Conservation (phyloP, 495 filamentous ascomycete species). For the Aspergillus diversus region DNA sequence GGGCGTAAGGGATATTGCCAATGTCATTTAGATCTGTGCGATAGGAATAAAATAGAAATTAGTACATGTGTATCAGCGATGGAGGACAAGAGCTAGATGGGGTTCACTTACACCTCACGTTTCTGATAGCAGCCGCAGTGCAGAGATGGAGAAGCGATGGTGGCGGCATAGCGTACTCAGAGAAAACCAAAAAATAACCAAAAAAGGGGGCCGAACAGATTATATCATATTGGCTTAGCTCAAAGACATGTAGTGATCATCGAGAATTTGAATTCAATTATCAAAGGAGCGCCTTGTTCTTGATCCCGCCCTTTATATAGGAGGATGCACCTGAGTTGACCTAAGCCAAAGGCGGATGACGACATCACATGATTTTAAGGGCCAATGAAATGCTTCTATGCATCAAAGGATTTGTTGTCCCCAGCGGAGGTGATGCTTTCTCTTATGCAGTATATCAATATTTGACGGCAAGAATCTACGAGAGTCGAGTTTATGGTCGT, state of each 20-base stretch:
- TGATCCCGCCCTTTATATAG: not conserved
- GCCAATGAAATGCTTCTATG: not conserved
- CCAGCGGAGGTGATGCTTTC: not conserved
- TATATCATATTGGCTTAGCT: constrained; percentile 23
- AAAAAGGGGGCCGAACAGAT: constrained; percentile 24
- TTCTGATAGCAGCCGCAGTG: constrained; percentile 48
- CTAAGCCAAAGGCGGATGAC: constrained; percentile 4
- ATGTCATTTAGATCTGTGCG: constrained; percentile 60
- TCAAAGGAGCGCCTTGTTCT: not conserved
- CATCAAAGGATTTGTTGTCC: not conserved
- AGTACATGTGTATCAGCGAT: constrained; percentile 1
- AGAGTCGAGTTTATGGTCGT: not conserved
- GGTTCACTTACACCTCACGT: constrained; percentile 45
- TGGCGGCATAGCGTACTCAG: constrained; percentile 41
- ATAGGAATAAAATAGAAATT: not conserved
- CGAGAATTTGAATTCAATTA: constrained; percentile 5
- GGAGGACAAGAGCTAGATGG: not conserved
- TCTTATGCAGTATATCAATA: not conserved
- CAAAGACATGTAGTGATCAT: constrained; percentile 12
- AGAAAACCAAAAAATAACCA: constrained; percentile 22
- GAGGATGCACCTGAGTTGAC: constrained; percentile 3
- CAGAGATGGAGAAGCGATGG: constrained; percentile 46
- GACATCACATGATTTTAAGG: constrained; percentile 17
- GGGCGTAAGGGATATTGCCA: constrained; percentile 64
- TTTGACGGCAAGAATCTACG: not conserved